Percentiles rank a stretch among this genome's conserved stretches.
Conservation (phyloP, 1,139 yeast species). For the Schwanniomyces etchellsii region DNA sequence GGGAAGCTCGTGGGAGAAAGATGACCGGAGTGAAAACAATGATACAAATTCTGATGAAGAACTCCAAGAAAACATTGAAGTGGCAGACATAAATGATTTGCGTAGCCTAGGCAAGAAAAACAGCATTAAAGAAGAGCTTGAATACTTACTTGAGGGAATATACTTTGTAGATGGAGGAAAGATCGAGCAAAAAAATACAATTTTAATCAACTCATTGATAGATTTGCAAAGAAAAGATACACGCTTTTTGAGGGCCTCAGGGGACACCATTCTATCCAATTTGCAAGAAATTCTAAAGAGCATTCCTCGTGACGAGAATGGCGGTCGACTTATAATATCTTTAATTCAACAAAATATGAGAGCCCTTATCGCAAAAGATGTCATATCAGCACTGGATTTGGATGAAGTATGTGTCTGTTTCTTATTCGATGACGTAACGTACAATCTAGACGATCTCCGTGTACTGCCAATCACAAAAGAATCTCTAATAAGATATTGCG, state of each 20-base stretch:
- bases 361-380: not conserved
- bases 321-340: not conserved
- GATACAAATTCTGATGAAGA: slow-evolving; percentile 5
- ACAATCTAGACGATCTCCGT: not conserved
- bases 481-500: not conserved
- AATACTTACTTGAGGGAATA: slow-evolving; percentile 17
- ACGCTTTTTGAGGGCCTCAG: slow-evolving; percentile 1
- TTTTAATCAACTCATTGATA: slow-evolving; percentile 11
- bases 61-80: slow-evolving; percentile 1
- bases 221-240: slow-evolving; percentile 6
- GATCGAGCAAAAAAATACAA: slow-evolving; percentile 8
- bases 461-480: not conserved
- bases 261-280: not conserved
- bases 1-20: slow-evolving; percentile 3
- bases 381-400: not conserved
- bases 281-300: not conserved
- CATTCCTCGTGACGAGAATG: not conserved
- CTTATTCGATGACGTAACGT: not conserved
- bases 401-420: not conserved
- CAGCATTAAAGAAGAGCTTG: slow-evolving; percentile 10
- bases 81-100: slow-evolving; percentile 16
- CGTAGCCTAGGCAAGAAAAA: slow-evolving; percentile 10
- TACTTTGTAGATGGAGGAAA: slow-evolving; percentile 4
- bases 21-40: slow-evolving; percentile 6
- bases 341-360: not conserved